Evolutionary conservation across 1,139 yeast genomes (phyloP).

Genomic region (Spencermartinsiella ligniputridi): DNA sequence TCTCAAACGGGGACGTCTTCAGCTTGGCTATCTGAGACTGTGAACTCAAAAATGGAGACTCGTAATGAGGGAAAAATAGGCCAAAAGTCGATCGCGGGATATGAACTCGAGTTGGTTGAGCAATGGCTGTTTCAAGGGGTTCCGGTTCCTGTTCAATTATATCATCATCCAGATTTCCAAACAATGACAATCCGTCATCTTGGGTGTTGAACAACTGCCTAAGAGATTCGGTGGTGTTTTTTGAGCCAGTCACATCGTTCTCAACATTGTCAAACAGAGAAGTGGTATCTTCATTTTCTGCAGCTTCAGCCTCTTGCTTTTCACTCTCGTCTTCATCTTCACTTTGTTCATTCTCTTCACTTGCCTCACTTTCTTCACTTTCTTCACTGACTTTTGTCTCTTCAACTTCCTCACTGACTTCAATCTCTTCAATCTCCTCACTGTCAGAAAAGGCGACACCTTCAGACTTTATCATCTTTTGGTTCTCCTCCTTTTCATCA

Average conservation of each 20-base stretch:
- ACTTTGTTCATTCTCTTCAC: conserved; percentile 23
- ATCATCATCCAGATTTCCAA: conserved; percentile 21
- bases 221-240: conserved; percentile 35
- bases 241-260: too few species aligned
- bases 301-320: conserved; percentile 16
- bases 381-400: conserved; percentile 40
- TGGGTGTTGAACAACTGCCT: conserved; percentile 60
- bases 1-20: conserved; percentile 31
- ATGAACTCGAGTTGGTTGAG: conserved; percentile 1
- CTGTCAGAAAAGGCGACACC: conserved; percentile 18
- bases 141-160: conserved; percentile 18
- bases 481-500: conserved; percentile 30
- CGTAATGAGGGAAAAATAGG: conserved; percentile 74
- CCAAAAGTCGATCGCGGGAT: conserved; percentile 37
- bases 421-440: conserved; percentile 23
- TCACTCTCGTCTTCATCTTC: conserved; percentile 19
- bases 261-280: too few species aligned
- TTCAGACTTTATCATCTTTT: conserved; percentile 34
- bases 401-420: conserved; percentile 35
- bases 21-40: conserved; percentile 74
- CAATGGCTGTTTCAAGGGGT: conserved; percentile 2
- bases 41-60: conserved; percentile 80
- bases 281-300: neutral
- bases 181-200: conserved; percentile 27
- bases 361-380: conserved; percentile 22